Conservation (phyloP, 805 yeast genomes). For the Wickerhamiella domercqiae region DNA sequence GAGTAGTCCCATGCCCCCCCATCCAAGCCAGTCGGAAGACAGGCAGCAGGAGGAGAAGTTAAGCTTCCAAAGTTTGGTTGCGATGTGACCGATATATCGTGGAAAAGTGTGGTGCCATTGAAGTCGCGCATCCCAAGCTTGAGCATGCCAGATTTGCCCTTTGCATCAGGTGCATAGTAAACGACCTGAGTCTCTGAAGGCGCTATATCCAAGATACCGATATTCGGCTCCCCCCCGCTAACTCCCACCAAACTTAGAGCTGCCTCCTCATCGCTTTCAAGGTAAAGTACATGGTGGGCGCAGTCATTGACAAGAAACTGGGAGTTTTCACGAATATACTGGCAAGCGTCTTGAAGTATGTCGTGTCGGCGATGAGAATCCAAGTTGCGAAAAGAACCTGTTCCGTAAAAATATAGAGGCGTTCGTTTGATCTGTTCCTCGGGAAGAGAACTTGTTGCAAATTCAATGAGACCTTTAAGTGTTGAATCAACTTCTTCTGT, state of each 20-base stretch:
- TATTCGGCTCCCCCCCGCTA: slow-evolving; percentile 37
- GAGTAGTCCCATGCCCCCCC: slow-evolving; percentile 38
- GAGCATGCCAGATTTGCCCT: slow-evolving; percentile 3
- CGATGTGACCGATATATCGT: slow-evolving; percentile 6
- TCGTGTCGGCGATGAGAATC: slow-evolving; percentile 33
- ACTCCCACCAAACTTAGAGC: slow-evolving; percentile 52
- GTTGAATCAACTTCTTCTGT: slow-evolving; percentile 31
- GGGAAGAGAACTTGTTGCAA: slow-evolving; percentile 40
- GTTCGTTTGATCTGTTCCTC: slow-evolving; percentile 44
- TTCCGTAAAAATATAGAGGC: slow-evolving; percentile 53
- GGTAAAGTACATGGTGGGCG: slow-evolving; percentile 38
- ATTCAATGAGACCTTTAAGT: slow-evolving; percentile 32
- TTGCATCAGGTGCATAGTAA: neutral
- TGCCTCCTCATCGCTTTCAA: slow-evolving; percentile 55
- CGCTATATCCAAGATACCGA: slow-evolving; percentile 18
- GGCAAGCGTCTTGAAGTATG: slow-evolving; percentile 35
- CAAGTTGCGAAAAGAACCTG: slow-evolving; percentile 51
- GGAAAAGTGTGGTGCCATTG: slow-evolving; percentile 2
- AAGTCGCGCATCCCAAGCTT: slow-evolving; percentile 6
- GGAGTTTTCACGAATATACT: slow-evolving; percentile 32
- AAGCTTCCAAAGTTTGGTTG: neutral
- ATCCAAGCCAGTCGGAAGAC: slow-evolving; percentile 7
- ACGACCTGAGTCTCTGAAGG: slow-evolving; percentile 4
- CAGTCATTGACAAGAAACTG: slow-evolving; percentile 49
- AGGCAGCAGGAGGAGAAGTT: slow-evolving; percentile 4